Evolutionary conservation across 2,329 filamentous ascomycete species (phyloP).

Genomic region (Elsinoe necatrix): DNA sequence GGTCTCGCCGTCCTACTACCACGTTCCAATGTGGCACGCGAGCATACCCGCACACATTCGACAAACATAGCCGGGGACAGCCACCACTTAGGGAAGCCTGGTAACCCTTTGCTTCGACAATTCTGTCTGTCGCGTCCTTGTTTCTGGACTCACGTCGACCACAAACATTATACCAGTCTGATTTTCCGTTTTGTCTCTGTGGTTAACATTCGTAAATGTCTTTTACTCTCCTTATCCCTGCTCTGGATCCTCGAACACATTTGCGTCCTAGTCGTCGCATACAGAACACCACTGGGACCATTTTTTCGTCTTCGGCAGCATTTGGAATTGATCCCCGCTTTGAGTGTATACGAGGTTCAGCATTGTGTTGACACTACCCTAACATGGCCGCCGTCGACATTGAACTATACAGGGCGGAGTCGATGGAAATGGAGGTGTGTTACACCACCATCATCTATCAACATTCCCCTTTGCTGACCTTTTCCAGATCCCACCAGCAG

Average conservation of each 20-base stretch:
- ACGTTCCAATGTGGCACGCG: slow-evolving; percentile 12
- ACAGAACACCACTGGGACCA: background rate
- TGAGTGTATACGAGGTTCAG: background rate
- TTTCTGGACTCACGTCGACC: slow-evolving; percentile 11
- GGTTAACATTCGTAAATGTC: slow-evolving; percentile 10
- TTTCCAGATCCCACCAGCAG: slow-evolving; percentile 4
- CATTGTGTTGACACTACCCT: slow-evolving; percentile 3
- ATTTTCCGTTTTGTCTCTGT: background rate
- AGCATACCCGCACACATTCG: slow-evolving; percentile 1
- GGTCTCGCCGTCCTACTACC: background rate
- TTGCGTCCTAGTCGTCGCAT: background rate
- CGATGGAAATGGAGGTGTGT: background rate
- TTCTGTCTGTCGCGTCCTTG: slow-evolving; percentile 8
- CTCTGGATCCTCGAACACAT: background rate
- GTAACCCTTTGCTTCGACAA: background rate
- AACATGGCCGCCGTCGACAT: slow-evolving; percentile 7
- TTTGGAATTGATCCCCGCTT: slow-evolving; percentile 5
- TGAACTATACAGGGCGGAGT: background rate
- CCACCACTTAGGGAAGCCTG: background rate
- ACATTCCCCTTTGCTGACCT: background rate
- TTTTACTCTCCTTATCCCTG: background rate
- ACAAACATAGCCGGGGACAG: slow-evolving; percentile 5
- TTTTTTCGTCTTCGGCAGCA: background rate
- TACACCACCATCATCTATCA: background rate
- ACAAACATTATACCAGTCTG: slow-evolving; percentile 7